Conservation (phyloP, 345 rosid genomes). For the Syzygium grande region DNA sequence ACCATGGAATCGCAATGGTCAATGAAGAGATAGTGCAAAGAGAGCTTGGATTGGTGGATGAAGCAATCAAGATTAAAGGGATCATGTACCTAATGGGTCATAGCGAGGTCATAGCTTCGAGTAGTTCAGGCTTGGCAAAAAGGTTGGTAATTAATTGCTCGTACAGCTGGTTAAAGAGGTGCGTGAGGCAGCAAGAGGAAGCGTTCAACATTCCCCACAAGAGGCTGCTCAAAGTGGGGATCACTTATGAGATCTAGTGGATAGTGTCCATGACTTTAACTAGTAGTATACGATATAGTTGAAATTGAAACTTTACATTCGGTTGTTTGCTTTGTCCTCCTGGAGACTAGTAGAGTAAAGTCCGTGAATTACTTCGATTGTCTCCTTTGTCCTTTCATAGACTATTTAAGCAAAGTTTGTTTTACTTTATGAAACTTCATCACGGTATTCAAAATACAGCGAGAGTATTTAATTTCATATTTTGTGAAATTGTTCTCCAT, state of each 20-base stretch:
- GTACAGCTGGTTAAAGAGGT: slow-evolving; percentile 16
- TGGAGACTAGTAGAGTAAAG: too few relatives aligned
- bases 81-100: slow-evolving; percentile 21
- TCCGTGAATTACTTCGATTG: too few relatives aligned
- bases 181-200: slow-evolving; percentile 19
- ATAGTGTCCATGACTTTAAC: not conserved
- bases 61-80: slow-evolving; percentile 5
- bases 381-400: not conserved
- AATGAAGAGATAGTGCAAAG: not conserved
- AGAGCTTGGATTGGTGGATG: slow-evolving; percentile 1
- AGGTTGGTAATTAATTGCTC: slow-evolving; percentile 7
- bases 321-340: not conserved
- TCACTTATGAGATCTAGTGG: slow-evolving; percentile 15
- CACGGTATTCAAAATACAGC: not conserved
- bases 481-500: not conserved
- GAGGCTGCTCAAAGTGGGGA: slow-evolving; percentile 18
- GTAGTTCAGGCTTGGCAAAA: slow-evolving; percentile 3
- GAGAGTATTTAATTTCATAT: not conserved
- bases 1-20: not conserved
- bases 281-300: not conserved
- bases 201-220: slow-evolving; percentile 12
- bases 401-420: not conserved
- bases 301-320: too few relatives aligned
- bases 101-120: slow-evolving; percentile 9
- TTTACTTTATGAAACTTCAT: not conserved